Percentiles rank a stretch among this genome's conserved stretches.
These are phyloP conservation scores for Mycogone perniciosa DNA, from an alignment of 2,329 filamentous ascomycete genomes.

Conservation along the genomic window DNA sequence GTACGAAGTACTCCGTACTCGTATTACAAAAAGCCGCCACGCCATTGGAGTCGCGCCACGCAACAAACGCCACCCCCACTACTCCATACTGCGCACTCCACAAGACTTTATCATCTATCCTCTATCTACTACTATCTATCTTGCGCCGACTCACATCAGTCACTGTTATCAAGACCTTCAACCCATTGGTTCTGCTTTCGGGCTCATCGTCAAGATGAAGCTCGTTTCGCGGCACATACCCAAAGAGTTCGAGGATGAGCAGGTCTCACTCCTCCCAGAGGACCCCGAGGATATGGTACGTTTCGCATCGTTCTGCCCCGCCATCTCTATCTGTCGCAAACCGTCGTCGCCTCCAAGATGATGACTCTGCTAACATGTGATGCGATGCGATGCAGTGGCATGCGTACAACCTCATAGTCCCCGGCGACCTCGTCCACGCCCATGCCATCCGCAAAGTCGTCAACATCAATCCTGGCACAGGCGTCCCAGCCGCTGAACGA, in stretches of 20 bases:
- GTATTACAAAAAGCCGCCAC: not conserved
- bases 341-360: not conserved
- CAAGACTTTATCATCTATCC: too few relatives aligned
- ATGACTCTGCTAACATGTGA: not conserved
- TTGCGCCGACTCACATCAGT: too few relatives aligned
- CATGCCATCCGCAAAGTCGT: constrained; percentile 52
- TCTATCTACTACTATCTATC: too few relatives aligned
- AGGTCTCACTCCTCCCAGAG: constrained; percentile 37
- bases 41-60: constrained; percentile 1
- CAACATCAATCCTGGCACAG: constrained; percentile 42
- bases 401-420: constrained; percentile 53
- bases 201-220: constrained; percentile 28
- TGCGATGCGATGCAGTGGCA: constrained; percentile 40
- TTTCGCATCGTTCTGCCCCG: constrained; percentile 9
- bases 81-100: not conserved
- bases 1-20: too few relatives aligned
- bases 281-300: constrained; percentile 43
- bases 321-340: not conserved
- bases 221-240: constrained; percentile 32
- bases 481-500: constrained; percentile 42
- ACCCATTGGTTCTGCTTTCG: not conserved
- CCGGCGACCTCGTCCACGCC: constrained; percentile 47
- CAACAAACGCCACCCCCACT: not conserved
- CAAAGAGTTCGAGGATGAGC: constrained; percentile 34
- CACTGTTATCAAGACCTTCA: not conserved